Percentiles rank a stretch among this genome's conserved stretches.
Evolutionary conservation across 495 filamentous ascomycete genomes (phyloP).

Genomic region (Thozetella sp.): DNA sequence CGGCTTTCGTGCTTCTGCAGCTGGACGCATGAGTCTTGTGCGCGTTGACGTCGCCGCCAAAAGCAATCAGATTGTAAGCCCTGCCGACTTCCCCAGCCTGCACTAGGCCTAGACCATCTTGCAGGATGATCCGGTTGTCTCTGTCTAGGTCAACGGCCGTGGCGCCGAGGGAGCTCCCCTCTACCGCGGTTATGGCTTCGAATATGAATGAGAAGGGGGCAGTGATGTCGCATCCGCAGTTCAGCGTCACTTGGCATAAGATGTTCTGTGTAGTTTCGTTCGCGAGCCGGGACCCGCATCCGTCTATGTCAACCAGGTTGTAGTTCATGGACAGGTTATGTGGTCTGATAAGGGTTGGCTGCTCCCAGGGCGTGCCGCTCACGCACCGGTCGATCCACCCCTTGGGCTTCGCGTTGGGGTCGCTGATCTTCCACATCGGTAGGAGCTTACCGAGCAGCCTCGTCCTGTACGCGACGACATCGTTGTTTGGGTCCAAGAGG

Average conservation of each 20-base stretch:
- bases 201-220: slow-evolving; percentile 21
- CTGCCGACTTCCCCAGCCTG: slow-evolving; percentile 21
- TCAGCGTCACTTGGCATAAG: slow-evolving; percentile 13
- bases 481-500: slow-evolving; percentile 11
- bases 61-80: slow-evolving; percentile 16
- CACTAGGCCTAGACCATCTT: slow-evolving; percentile 20
- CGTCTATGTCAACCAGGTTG: slow-evolving; percentile 8
- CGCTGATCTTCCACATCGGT: slow-evolving; percentile 7
- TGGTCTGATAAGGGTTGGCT: slow-evolving; percentile 3
- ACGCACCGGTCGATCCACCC: slow-evolving; percentile 20
- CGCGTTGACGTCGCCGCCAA: slow-evolving; percentile 16
- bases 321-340: slow-evolving; percentile 20
- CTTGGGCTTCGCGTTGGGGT: slow-evolving; percentile 16
- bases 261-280: slow-evolving; percentile 17
- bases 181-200: slow-evolving; percentile 17
- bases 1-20: slow-evolving; percentile 12
- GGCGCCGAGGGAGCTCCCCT: slow-evolving; percentile 17
- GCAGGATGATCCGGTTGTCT: slow-evolving; percentile 16
- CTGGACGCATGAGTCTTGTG: slow-evolving; percentile 10
- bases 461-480: slow-evolving; percentile 12
- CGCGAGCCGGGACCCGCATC: slow-evolving; percentile 16
- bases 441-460: slow-evolving; percentile 16
- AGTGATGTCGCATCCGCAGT: slow-evolving; percentile 20
- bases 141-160: slow-evolving; percentile 5
- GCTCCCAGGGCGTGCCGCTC: slow-evolving; percentile 15